Conservation (phyloP, 1,284 basidiomycete species). For the Sporisorium sorghi region DNA sequence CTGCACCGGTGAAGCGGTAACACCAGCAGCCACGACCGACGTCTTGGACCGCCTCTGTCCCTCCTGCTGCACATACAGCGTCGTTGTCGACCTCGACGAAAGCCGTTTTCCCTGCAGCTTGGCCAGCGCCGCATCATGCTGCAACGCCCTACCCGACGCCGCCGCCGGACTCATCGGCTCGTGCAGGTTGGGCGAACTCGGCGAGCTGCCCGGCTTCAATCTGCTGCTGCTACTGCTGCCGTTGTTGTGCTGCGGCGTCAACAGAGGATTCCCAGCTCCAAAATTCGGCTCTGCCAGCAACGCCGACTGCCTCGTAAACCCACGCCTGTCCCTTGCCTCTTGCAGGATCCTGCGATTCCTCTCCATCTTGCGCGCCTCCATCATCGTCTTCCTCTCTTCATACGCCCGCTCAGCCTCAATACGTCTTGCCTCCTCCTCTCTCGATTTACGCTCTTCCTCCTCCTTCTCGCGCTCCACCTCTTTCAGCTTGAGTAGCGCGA, state of each 20-base stretch:
- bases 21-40: slow-evolving; percentile 8
- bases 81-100: slow-evolving; percentile 15
- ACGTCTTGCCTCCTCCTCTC: slow-evolving; percentile 35
- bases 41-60: slow-evolving; percentile 30
- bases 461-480: slow-evolving; percentile 35
- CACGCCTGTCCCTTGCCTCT: slow-evolving; percentile 48
- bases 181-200: slow-evolving; percentile 26
- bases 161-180: slow-evolving; percentile 13
- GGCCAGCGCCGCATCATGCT: slow-evolving; percentile 17
- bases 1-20: not conserved
- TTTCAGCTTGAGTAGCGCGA: slow-evolving; percentile 27
- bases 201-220: slow-evolving; percentile 20
- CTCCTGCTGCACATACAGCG: slow-evolving; percentile 25
- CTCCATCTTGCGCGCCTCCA: slow-evolving; percentile 36
- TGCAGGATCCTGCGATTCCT: slow-evolving; percentile 38
- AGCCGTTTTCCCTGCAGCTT: slow-evolving; percentile 25
- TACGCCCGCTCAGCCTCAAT: slow-evolving; percentile 29
- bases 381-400: slow-evolving; percentile 26
- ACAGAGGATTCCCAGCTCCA: slow-evolving; percentile 43
- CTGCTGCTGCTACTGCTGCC: not conserved
- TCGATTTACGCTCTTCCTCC: slow-evolving; percentile 29
- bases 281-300: slow-evolving; percentile 43
- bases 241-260: slow-evolving; percentile 10
- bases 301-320: slow-evolving; percentile 31
- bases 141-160: slow-evolving; percentile 1